Base-by-base conservation (phyloP, 768 basidiomycete genomes). In the Clavulina sp. region DNA sequence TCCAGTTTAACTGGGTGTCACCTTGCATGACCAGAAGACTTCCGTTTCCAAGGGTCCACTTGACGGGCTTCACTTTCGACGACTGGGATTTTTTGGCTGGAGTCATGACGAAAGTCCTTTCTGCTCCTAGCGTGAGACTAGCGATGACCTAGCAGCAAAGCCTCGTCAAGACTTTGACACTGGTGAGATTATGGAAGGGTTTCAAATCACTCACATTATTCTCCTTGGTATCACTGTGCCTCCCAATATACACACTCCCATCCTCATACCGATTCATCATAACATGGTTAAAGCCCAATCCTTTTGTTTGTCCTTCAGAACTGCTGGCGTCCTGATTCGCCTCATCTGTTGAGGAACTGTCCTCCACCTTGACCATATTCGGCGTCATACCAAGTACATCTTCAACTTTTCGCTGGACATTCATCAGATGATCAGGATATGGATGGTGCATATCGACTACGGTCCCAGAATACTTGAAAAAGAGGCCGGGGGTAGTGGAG, bases 1-100 rank as follows among this genome's bases (percentile, higher is more conserved):
- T 70, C 69, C 69, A 70, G 31, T 60, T 61, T 32, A 62, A 54
- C 54, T 70, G 69, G 2, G 68, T 70, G n/a, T 58, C 52, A 24
- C 68, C 68, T 52, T 68, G 66, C 69, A 70, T 70, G 29, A 70
- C 60, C 6, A 70, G 54, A 30, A 70, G 55, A 47, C 68, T 68
- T 5, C 69, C 69, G 40, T 65, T 64, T 7, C 47, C 60, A 16
- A 70, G 60, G 36, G 49, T 53, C 61, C 61, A 67, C 23, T 59
- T 61, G 50, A 59, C 60, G 32, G 59, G 47, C 21, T 54, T 50
- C 9, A 9, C 43, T n/a, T n/a, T n/a, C n/a, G n/a, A n/a, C n/a
- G 50, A 55, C 53, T 56, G 36, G 56, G n/a, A 49, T 56, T 46
- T 50, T 18, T 53, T 50, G n/a, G 56, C 52, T 5, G 69, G 68